These are phyloP conservation scores for Penicillium sp. DNA, from an alignment of 2,329 filamentous ascomycete genomes.

Conservation along the genomic window DNA sequence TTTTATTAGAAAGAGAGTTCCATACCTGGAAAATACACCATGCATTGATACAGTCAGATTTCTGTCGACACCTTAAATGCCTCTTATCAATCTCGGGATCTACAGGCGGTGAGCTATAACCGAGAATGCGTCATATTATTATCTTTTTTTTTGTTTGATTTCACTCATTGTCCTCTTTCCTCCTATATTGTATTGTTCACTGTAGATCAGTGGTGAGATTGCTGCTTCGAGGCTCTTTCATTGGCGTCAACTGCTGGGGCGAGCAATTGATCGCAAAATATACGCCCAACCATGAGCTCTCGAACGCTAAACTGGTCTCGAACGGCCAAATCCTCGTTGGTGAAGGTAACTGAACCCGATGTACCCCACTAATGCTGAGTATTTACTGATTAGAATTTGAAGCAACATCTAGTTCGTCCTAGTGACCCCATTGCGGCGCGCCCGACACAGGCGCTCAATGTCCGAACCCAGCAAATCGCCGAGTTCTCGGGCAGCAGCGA, in stretches of 20 bases:
- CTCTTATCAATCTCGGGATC: conserved; percentile 12
- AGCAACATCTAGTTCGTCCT: conserved; percentile 23
- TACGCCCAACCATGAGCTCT: conserved; percentile 34
- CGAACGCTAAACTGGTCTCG: conserved; percentile 33
- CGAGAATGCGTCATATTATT: conserved; percentile 11
- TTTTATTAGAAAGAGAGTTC: too few relatives aligned
- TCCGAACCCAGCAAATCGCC: conserved; percentile 27
- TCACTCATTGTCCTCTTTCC: not conserved
- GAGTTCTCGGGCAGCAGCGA: conserved; percentile 32
- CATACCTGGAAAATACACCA: too few relatives aligned
- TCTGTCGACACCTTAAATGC: not conserved
- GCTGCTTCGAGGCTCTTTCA: not conserved
- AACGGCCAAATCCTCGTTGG: conserved; percentile 28
- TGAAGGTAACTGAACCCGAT: conserved; percentile 25
- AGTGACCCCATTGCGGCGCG: conserved; percentile 12
- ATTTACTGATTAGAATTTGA: conserved; percentile 11
- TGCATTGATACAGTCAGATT: too few relatives aligned
- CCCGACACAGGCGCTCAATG: conserved; percentile 16
- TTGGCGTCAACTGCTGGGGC: not conserved
- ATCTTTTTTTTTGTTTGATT: conserved; percentile 5
- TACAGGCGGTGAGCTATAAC: conserved; percentile 10
- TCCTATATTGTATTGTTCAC: conserved; percentile 5
- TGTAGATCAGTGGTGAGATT: conserved; percentile 15
- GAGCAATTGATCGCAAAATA: conserved; percentile 2
- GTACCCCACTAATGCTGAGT: not conserved